These are phyloP conservation scores for Candida wancherniae DNA, from an alignment of 805 yeast genomes.

Conservation along the genomic window DNA sequence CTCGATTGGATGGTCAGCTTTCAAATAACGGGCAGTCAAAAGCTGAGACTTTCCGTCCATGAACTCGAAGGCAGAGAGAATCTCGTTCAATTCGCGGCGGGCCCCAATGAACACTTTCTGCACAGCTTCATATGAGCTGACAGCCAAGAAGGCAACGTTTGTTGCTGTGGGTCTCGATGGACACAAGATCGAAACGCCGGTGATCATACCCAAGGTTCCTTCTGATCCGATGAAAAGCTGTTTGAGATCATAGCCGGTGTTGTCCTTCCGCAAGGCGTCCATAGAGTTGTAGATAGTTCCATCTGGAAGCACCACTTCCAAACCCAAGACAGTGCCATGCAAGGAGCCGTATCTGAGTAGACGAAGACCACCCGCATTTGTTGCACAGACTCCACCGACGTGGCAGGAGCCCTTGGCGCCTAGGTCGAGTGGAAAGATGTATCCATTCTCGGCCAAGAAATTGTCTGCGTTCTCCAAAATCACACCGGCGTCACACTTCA, in stretches of 20 bases:
- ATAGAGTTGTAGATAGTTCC: constrained; percentile 78
- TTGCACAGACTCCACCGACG: constrained; percentile 91
- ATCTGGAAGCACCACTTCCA: constrained; percentile 89
- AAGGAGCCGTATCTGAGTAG: constrained; percentile 83
- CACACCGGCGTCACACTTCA: constrained; percentile 88
- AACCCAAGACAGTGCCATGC: constrained; percentile 87
- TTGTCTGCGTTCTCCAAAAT: constrained; percentile 82
- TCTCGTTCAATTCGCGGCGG: constrained; percentile 72
- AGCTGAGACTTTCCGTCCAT: constrained; percentile 76
- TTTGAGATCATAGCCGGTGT: constrained; percentile 90
- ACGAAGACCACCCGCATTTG: constrained; percentile 94
- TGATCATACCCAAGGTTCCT: constrained; percentile 86
- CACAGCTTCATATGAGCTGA: constrained; percentile 77
- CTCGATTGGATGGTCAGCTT: constrained; percentile 71
- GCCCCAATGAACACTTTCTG: constrained; percentile 77
- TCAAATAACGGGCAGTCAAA: constrained; percentile 58
- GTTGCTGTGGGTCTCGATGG: constrained; percentile 83
- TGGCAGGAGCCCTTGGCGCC: constrained; percentile 98
- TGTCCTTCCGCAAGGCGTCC: constrained; percentile 86
- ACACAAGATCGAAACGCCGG: constrained; percentile 85
- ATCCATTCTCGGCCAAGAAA: constrained; percentile 72
- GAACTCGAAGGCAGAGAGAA: constrained; percentile 88
- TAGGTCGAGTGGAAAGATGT: constrained; percentile 86
- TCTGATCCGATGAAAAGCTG: constrained; percentile 92
- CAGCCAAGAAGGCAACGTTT: constrained; percentile 85